Evolutionary conservation across 2,329 filamentous ascomycete genomes (phyloP), one percentile per base, ranked within the genome.

Genomic region (Mollisia scopiformis): DNA sequence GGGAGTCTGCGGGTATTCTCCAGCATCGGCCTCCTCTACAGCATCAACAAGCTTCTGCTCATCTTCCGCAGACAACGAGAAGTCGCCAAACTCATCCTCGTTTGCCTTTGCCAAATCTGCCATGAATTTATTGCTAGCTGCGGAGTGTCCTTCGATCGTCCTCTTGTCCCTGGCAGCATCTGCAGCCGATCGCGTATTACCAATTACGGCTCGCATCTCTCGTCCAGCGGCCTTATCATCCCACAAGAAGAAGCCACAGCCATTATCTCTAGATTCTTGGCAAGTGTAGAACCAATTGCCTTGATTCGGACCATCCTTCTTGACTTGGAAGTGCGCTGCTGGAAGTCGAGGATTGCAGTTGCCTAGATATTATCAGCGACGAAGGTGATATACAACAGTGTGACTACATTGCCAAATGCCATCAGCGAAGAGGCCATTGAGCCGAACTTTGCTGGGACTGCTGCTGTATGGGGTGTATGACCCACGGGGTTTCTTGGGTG

Each of bases 161-260:
- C 54, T 61, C 41, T 59, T 65, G 31, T 64, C 63, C 35, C 58
- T 66, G 23, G 59, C 55, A 35, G 63, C 55, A 58, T 60, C 54
- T 23, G 57, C 49, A 16, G 60, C 82, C n/a, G 74, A 79, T 58
- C 77, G 74, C 35, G 78, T 76, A 65, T 81, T 82, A 58, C 70
- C 76, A 56, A 80, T 59, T 21, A 84, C 72, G 10, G 78, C 77
- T 13, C 70, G 70, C 53, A 59, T 66, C 69, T 84, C 81, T 55
- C 84, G 75, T 19, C 67, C 61, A 43, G 75, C 73, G 0, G 84
- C 84, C 46, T 85, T 79, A 14, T 83, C 78, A 7, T 82, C 76
- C 82, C 84, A 87, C 0, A 88, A 71, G 64, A 86, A 88, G 73
- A 88, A 85, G 0, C 75, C 76, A 67, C 85, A 88, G 27, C 76